Evolutionary conservation across 2,329 filamentous ascomycete genomes (phyloP), one percentile per base, ranked within the genome.

Genomic region (Colletotrichum endophyticum): DNA sequence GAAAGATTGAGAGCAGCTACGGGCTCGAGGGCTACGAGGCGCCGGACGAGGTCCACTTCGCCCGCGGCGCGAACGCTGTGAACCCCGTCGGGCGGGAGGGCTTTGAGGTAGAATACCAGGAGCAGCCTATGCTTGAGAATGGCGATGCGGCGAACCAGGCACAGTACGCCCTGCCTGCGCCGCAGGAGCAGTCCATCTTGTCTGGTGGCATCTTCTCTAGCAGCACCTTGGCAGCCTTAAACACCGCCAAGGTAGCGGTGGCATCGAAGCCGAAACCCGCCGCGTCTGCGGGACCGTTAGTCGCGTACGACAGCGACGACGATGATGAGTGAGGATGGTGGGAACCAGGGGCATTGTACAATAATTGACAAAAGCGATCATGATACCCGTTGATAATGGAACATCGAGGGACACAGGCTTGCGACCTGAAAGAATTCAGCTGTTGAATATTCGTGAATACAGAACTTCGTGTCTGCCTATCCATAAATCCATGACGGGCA

Each of bases 41-140:
- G 3, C 96, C 96, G 1, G 97, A 99, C 83, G 94, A 97, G 78
- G 93, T 99, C 30, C 98, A 98, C 91, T 98, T 96, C 85, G 95
- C 96, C 0, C 90, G 95, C 63, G 95, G 96, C 44, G 91, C 92
- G 79, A 92, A 93, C 78, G 91, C 92, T 1, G 91, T 93, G 34
- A 93, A 93, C 80, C 91, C 91, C 1, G 81, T 87, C 4, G 91
- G 91, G 2, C 85, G 91, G 49, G 84, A 91, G 64, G 92, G 92
- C 0, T 89, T 91, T 73, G 93, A 94, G 78, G 84, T 93, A 32
- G 92, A 94, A 81, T 88, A 92, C 64, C 89, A 94, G 80, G 89
- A 92, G 77, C 87, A 86, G 72, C 79, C 91, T 78, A 88, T 94
- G 86, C 87, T 92, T 76, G 91, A 92, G 82, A 86, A 87, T 44